Conservation (phyloP, 2,329 filamentous ascomycete genomes). For the Aspergillus hortae region DNA sequence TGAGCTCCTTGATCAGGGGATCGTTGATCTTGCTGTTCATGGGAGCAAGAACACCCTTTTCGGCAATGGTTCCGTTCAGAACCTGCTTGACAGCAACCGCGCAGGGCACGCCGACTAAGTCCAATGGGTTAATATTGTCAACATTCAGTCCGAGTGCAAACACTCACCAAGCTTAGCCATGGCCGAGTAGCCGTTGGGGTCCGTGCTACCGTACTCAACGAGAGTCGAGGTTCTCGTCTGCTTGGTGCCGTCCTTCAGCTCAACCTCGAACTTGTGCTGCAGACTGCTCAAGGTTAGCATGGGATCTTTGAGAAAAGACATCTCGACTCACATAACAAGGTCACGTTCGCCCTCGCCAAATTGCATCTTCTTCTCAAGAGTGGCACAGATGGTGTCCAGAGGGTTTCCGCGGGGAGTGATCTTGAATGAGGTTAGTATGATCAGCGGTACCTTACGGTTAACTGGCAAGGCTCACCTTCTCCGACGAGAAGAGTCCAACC, state of each 20-base stretch:
- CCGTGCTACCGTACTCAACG: constrained; percentile 74
- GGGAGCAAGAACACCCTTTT: constrained; percentile 68
- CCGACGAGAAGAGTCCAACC: constrained; percentile 64
- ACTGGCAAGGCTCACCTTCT: constrained; percentile 47
- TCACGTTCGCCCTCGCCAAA: constrained; percentile 80
- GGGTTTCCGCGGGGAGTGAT: constrained; percentile 68
- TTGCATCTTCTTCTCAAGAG: constrained; percentile 87
- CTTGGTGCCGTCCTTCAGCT: constrained; percentile 72
- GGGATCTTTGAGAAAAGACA: too few relatives aligned
- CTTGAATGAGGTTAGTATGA: too few relatives aligned
- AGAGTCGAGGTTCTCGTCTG: constrained; percentile 80
- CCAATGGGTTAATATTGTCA: too few relatives aligned
- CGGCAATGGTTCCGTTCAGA: constrained; percentile 66
- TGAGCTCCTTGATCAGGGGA: constrained; percentile 72
- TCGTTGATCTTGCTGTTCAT: constrained; percentile 68
- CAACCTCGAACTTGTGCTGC: constrained; percentile 68
- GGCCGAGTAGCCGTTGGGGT: constrained; percentile 63
- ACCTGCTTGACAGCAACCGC: constrained; percentile 75
- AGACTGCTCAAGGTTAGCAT: constrained; percentile 16
- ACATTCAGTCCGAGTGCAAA: too few relatives aligned
- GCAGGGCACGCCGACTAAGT: constrained; percentile 63
- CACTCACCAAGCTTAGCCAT: constrained; percentile 68
- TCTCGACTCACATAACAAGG: constrained; percentile 56
- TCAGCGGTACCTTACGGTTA: too few relatives aligned
- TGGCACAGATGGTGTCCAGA: constrained; percentile 86